Conservation (phyloP, 1,284 basidiomycete genomes). For the Leccinum angustisporum region DNA sequence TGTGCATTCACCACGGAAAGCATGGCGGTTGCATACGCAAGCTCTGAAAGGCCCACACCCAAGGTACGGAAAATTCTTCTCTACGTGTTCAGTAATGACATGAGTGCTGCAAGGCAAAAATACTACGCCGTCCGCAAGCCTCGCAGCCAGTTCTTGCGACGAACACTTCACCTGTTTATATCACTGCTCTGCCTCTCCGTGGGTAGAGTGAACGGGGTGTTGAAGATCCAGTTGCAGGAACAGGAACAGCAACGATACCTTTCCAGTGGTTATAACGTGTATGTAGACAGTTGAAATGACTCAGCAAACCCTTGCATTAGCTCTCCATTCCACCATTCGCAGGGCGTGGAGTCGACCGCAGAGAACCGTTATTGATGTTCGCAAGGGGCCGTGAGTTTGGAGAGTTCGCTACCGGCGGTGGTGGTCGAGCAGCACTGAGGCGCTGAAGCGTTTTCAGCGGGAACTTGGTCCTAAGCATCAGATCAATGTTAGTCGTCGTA, state of each 20-base stretch:
- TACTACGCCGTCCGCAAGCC: constrained; percentile 47
- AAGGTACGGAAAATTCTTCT: constrained; percentile 41
- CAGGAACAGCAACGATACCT: neutral
- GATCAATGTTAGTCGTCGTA: neutral
- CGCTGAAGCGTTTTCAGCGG: constrained; percentile 86
- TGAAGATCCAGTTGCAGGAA: too few relatives aligned
- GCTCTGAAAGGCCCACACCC: constrained; percentile 49
- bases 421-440: constrained; percentile 59
- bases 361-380: constrained; percentile 30
- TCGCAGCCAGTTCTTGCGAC: constrained; percentile 14
- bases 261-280: neutral
- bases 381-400: constrained; percentile 25
- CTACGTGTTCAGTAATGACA: neutral
- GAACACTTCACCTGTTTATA: constrained; percentile 44
- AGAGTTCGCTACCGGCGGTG: constrained; percentile 25
- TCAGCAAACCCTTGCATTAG: constrained; percentile 3
- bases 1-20: constrained; percentile 80
- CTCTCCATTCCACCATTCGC: constrained; percentile 22
- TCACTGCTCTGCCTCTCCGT: constrained; percentile 49
- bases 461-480: constrained; percentile 76
- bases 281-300: neutral
- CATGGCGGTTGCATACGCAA: constrained; percentile 73
- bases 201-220: constrained; percentile 1
- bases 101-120: constrained; percentile 38
- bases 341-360: constrained; percentile 16